Conservation (phyloP, 176 grass and related monocot species). For the Cocos nucifera region DNA sequence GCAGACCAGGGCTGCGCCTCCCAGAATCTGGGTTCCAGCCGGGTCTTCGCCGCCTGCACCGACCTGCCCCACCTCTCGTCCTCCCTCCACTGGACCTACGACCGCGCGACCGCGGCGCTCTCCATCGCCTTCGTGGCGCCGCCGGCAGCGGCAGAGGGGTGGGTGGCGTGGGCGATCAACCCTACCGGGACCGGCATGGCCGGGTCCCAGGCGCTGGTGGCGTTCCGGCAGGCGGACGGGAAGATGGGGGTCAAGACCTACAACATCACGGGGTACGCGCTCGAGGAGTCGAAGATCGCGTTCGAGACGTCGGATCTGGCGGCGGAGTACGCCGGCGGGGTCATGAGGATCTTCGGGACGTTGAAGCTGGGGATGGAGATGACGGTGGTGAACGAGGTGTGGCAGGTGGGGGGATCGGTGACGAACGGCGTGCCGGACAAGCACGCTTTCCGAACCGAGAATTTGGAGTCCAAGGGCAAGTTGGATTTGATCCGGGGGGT, state of each 20-base stretch:
- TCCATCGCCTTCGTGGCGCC: slow-evolving; percentile 48
- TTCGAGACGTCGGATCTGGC: slow-evolving; percentile 30
- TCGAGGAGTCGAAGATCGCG: slow-evolving; percentile 25
- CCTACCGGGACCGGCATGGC: slow-evolving; percentile 31
- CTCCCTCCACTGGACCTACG: slow-evolving; percentile 61
- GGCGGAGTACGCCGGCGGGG: slow-evolving; percentile 28
- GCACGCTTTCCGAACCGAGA: slow-evolving; percentile 37
- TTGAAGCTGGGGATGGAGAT: slow-evolving; percentile 5
- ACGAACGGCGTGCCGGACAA: slow-evolving; percentile 15
- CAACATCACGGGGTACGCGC: slow-evolving; percentile 37
- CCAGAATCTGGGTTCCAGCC: slow-evolving; percentile 30
- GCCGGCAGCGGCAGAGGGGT: slow-evolving; percentile 35
- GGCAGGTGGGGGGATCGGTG: slow-evolving; percentile 44
- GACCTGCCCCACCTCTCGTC: slow-evolving; percentile 41
- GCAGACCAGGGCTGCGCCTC: slow-evolving; percentile 13
- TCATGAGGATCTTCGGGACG: slow-evolving; percentile 23
- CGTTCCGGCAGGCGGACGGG: slow-evolving; percentile 18
- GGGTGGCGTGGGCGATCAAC: slow-evolving; percentile 76
- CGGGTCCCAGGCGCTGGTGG: slow-evolving; percentile 49
- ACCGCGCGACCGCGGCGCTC: slow-evolving; percentile 23
- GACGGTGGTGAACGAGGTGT: slow-evolving; percentile 36
- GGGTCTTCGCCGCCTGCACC: slow-evolving; percentile 41
- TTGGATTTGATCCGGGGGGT: slow-evolving; percentile 28
- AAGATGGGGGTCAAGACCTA: slow-evolving; percentile 37
- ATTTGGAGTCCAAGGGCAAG: slow-evolving; percentile 32